Conservation (phyloP, 2,329 filamentous ascomycete species). For the Daldinia sp. region DNA sequence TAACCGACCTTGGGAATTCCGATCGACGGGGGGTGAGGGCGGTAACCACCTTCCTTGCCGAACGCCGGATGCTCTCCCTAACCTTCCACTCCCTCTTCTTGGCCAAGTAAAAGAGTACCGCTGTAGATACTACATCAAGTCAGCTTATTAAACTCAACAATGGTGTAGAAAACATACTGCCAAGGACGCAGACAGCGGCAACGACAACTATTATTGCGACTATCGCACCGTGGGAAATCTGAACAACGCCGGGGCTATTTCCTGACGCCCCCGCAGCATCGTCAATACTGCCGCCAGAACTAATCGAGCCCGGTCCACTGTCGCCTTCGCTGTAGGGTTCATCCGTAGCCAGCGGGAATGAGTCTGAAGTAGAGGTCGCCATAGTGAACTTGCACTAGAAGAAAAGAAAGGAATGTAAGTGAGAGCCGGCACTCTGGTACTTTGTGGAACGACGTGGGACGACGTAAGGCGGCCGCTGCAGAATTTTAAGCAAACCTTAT, state of each 20-base stretch:
- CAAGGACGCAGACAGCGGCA: conserved; percentile 73
- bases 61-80: conserved; percentile 76
- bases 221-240: conserved; percentile 75
- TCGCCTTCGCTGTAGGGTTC: conserved; percentile 52
- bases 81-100: conserved; percentile 90
- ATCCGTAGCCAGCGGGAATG: conserved; percentile 60
- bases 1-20: conserved; percentile 71
- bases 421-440: conserved; percentile 41
- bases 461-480: conserved; percentile 33
- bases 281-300: conserved; percentile 57
- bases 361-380: conserved; percentile 54
- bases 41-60: conserved; percentile 71
- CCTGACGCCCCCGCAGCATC: conserved; percentile 75
- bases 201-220: conserved; percentile 82
- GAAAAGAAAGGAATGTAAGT: conserved; percentile 24
- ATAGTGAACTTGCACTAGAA: conserved; percentile 52
- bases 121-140: conserved; percentile 66
- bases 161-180: conserved; percentile 66
- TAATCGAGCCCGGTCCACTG: conserved; percentile 51
- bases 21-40: conserved; percentile 72
- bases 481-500: conserved; percentile 38
- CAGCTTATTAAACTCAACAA: background rate
- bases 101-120: conserved; percentile 79
- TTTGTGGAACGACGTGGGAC: conserved; percentile 40
- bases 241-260: conserved; percentile 67